phyloP scores from a whole-genome alignment of 83 land plant genomes.

The Thuja plicata region DNA sequence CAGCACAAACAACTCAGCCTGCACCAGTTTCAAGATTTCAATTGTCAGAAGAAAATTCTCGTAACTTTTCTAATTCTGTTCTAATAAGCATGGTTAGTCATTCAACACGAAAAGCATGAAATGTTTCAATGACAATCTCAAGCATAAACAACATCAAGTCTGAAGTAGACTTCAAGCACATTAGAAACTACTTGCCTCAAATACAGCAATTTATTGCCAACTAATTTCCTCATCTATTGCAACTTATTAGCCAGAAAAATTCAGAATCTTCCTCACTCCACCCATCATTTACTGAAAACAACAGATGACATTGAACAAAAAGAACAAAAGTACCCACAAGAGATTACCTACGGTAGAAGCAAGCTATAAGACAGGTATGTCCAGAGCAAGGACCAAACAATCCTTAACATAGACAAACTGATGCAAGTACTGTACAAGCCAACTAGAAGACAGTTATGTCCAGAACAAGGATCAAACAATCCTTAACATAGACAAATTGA shows the following conservation, averaged over 20 bases:
- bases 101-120: not conserved
- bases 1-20: constrained; percentile 89
- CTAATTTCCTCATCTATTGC: not conserved
- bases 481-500: not conserved
- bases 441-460: not conserved
- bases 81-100: not conserved
- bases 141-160: not conserved
- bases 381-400: not conserved
- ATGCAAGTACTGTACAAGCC: not conserved
- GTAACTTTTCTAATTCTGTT: not conserved
- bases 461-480: not conserved
- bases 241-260: not conserved
- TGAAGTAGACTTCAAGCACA: not conserved
- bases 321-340: not conserved
- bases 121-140: not conserved
- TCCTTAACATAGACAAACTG: not conserved
- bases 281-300: not conserved
- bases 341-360: not conserved
- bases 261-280: not conserved
- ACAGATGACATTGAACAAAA: not conserved
- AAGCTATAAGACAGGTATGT: not conserved
- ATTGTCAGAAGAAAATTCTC: not conserved
- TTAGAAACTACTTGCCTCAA: not conserved
- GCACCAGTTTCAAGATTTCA: constrained; percentile 18
- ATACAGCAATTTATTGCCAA: not conserved